Evolutionary conservation across 345 rosid genomes (phyloP).

Genomic region (Geranium brycei): DNA sequence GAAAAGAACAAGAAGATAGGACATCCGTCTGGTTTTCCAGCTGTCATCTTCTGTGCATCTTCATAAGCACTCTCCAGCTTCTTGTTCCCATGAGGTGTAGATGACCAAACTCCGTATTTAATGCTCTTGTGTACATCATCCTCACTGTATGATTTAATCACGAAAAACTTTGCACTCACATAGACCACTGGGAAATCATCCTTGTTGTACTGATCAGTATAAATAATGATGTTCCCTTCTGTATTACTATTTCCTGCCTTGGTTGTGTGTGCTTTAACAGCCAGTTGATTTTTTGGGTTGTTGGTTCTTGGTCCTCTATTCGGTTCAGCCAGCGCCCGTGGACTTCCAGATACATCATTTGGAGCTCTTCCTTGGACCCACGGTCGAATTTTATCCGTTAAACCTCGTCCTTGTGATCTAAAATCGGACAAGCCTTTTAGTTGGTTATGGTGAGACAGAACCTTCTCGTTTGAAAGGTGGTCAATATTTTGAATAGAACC

Average conservation of each 20-base stretch:
- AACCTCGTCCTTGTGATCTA: constrained; percentile 24
- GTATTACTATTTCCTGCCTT: constrained; percentile 46
- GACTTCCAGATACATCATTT: constrained; percentile 21
- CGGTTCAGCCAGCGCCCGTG: constrained; percentile 42
- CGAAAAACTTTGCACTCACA: constrained; percentile 61
- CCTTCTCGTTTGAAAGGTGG: constrained; percentile 33
- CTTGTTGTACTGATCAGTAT: constrained; percentile 58
- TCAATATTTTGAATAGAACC: constrained; percentile 29
- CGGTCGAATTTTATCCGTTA: constrained; percentile 34
- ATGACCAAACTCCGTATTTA: constrained; percentile 88
- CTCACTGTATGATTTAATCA: constrained; percentile 91
- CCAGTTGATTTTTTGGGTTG: constrained; percentile 37
- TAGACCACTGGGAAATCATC: constrained; percentile 51
- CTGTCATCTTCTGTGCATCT: constrained; percentile 53
- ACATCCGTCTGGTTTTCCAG: constrained; percentile 39
- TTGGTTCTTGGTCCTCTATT: constrained; percentile 54
- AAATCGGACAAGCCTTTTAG: constrained; percentile 35
- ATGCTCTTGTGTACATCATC: constrained; percentile 99
- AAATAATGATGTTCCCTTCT: constrained; percentile 47
- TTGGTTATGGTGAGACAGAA: constrained; percentile 30
- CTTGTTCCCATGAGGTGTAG: constrained; percentile 91
- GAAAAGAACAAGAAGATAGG: constrained; percentile 84
- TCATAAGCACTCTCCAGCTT: constrained; percentile 69
- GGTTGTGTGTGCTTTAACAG: constrained; percentile 53
- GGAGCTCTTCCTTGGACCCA: constrained; percentile 29